A percentile compares a stretch with the other conserved stretches of the same genome.
These are phyloP conservation scores for Sarocladium strictum DNA, from an alignment of 2,329 filamentous ascomycete species.

Conservation along the genomic window DNA sequence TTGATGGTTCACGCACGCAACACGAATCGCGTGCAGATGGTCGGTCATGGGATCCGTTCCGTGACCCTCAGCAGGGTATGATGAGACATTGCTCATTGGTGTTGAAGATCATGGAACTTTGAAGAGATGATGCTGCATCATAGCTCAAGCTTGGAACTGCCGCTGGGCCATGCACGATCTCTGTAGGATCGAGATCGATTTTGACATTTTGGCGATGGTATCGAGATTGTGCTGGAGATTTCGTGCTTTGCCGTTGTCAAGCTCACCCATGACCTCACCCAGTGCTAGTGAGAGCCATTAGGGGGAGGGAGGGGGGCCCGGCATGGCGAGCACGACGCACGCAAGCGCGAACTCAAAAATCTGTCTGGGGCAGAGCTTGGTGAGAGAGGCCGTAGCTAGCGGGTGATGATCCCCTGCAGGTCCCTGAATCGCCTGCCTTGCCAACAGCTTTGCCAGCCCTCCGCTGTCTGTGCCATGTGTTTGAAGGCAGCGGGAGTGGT, in stretches of 20 bases:
- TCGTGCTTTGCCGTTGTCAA: background rate
- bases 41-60: background rate
- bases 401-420: background rate
- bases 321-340: background rate
- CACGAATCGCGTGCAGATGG: background rate
- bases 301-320: background rate
- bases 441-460: background rate
- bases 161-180: background rate
- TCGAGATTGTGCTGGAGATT: background rate
- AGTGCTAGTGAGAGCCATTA: background rate
- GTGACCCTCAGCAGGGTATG: background rate
- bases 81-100: background rate
- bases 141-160: background rate
- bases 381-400: background rate
- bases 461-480: background rate
- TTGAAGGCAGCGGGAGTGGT: background rate
- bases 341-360: background rate
- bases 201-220: background rate
- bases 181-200: conserved; percentile 3
- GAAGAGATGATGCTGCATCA: background rate
- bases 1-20: background rate
- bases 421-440: conserved; percentile 1
- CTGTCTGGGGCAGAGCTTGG: background rate
- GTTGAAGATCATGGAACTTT: background rate
- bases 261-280: background rate